Conservation (phyloP, 2,329 filamentous ascomycete genomes). For the Teratosphaeria pseudoeucalypti region DNA sequence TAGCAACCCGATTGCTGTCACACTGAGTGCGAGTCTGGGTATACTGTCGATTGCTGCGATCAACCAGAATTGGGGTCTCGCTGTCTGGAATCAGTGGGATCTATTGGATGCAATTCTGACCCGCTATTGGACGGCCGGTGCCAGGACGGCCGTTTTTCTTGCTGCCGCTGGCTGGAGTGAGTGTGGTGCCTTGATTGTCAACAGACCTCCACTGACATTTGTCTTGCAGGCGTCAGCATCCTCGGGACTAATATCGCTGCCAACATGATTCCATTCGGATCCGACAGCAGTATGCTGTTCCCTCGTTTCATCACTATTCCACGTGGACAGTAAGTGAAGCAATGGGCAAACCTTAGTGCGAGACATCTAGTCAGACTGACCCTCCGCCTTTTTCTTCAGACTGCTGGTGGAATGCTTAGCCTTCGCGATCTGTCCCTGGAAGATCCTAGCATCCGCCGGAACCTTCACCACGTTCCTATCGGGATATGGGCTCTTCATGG, state of each 20-base stretch:
- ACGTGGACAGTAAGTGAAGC: conserved; percentile 15
- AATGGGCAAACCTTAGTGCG: no score
- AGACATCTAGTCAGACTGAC: no score
- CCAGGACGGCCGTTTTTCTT: conserved; percentile 32
- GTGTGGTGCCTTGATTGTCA: not conserved
- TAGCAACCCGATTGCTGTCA: conserved; percentile 32
- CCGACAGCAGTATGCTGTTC: conserved; percentile 30
- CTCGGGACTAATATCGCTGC: conserved; percentile 30
- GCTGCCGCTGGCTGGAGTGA: conserved; percentile 20
- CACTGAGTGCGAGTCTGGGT: conserved; percentile 33
- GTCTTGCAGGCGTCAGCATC: conserved; percentile 19
- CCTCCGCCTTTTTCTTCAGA: no score
- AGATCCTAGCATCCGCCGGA: conserved; percentile 48
- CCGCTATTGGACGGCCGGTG: conserved; percentile 22
- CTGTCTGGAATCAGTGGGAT: conserved; percentile 23
- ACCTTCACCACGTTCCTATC: conserved; percentile 54
- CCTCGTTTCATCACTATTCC: conserved; percentile 41
- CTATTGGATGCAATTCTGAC: conserved; percentile 26
- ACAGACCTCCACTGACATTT: conserved; percentile 6
- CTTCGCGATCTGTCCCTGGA: conserved; percentile 58
- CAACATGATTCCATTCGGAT: conserved; percentile 28
- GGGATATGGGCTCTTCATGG: conserved; percentile 30
- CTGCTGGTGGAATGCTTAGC: conserved; percentile 24
- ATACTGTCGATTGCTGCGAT: conserved; percentile 36
- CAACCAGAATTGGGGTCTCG: conserved; percentile 32